A percentile compares a stretch with the other conserved stretches of the same genome.
Conservation (phyloP, 2,329 filamentous ascomycete genomes). For the Pseudovirgaria hyperparasitica region DNA sequence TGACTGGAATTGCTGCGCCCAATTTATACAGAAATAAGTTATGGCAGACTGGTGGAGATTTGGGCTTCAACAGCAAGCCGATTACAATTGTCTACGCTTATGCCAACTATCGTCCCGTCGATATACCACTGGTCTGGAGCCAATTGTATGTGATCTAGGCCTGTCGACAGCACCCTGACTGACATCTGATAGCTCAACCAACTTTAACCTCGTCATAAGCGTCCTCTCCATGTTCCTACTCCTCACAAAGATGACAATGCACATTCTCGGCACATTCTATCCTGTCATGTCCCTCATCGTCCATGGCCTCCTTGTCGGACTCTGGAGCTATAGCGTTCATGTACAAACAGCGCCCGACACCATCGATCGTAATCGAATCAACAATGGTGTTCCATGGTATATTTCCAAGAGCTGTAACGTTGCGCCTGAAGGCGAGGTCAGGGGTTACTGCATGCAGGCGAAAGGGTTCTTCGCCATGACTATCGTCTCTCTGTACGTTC, state of each 20-base stretch:
- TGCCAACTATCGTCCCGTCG: conserved; percentile 53
- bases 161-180: neutral
- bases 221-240: conserved; percentile 66
- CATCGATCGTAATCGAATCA: conserved; percentile 49
- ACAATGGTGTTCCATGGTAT: conserved; percentile 59
- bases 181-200: conserved; percentile 46
- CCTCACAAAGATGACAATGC: conserved; percentile 54
- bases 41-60: conserved; percentile 58
- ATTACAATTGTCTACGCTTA: conserved; percentile 57
- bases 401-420: conserved; percentile 56
- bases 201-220: conserved; percentile 65
- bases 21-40: conserved; percentile 58
- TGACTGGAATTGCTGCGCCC: conserved; percentile 62
- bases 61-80: conserved; percentile 65
- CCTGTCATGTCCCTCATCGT: conserved; percentile 50
- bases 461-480: conserved; percentile 54
- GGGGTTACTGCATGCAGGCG: conserved; percentile 51
- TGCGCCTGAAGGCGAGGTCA: conserved; percentile 41
- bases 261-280: conserved; percentile 58
- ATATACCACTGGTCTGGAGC: conserved; percentile 60
- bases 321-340: conserved; percentile 55
- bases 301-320: conserved; percentile 43
- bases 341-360: conserved; percentile 64
- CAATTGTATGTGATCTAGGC: conserved; percentile 44
- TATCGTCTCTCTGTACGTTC: conserved; percentile 53